Conservation (phyloP, 2,329 filamentous ascomycete species). For the Fusarium sp. region DNA sequence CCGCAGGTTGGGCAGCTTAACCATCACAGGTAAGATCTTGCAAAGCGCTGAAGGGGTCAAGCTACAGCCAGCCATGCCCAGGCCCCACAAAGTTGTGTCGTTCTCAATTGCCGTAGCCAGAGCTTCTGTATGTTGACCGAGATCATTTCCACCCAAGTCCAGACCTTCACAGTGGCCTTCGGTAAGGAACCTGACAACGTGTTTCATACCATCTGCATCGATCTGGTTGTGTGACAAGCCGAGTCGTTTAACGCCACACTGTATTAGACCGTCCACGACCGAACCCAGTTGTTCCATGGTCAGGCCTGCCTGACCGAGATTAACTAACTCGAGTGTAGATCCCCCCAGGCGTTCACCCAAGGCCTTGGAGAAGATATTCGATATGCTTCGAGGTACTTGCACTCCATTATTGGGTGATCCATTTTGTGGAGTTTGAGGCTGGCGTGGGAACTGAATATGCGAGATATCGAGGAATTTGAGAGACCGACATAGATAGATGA, state of each 20-base stretch:
- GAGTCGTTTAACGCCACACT: conserved; percentile 80
- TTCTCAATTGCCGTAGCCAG: conserved; percentile 65
- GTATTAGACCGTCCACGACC: conserved; percentile 84
- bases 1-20: conserved; percentile 76
- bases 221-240: conserved; percentile 87
- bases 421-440: conserved; percentile 47
- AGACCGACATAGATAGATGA: conserved; percentile 89
- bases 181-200: conserved; percentile 80
- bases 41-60: conserved; percentile 78
- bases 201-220: conserved; percentile 76
- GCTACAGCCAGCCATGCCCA: conserved; percentile 89
- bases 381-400: conserved; percentile 50
- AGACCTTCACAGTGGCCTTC: conserved; percentile 85
- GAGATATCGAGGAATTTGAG: conserved; percentile 89
- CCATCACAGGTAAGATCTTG: conserved; percentile 78
- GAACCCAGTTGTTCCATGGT: conserved; percentile 76
- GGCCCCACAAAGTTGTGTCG: conserved; percentile 74
- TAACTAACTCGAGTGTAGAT: conserved; percentile 80
- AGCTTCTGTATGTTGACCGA: conserved; percentile 64
- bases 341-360: conserved; percentile 82
- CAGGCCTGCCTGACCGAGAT: conserved; percentile 82
- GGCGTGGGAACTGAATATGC: conserved; percentile 78
- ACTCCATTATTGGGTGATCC: conserved; percentile 49
- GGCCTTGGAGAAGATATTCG: conserved; percentile 78
- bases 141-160: conserved; percentile 87